Evolutionary conservation across 305 asterid genomes (phyloP).

Genomic region (Fraxinus floribunda): DNA sequence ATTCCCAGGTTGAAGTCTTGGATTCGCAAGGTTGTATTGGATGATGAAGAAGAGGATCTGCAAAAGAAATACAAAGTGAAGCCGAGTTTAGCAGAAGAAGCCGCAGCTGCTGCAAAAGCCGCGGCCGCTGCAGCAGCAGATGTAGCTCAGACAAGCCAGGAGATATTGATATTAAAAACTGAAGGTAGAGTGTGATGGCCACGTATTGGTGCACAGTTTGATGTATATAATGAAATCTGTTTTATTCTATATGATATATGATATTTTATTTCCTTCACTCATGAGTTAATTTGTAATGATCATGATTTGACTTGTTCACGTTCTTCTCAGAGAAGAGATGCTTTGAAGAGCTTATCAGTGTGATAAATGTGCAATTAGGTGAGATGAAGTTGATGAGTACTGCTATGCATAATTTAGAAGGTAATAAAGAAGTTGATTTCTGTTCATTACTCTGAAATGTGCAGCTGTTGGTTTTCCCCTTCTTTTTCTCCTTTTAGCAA

Average conservation of each 20-base stretch:
- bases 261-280: background rate
- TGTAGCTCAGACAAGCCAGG: conserved; percentile 90
- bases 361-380: conserved; percentile 67
- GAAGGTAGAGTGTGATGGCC: conserved; percentile 56
- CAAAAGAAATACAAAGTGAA: conserved; percentile 35
- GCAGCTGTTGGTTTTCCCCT: background rate
- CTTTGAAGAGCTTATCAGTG: conserved; percentile 75
- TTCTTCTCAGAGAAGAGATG: conserved; percentile 70
- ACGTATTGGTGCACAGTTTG: background rate
- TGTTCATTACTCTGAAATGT: conserved; percentile 6
- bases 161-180: conserved; percentile 60
- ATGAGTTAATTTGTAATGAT: background rate
- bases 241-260: background rate
- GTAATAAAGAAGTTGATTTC: conserved; percentile 32
- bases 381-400: conserved; percentile 87
- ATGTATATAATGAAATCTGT: conserved; percentile 2
- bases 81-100: conserved; percentile 78
- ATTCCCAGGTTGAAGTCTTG: conserved; percentile 86
- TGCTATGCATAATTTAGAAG: conserved; percentile 74
- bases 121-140: conserved; percentile 95
- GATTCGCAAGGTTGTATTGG: conserved; percentile 74
- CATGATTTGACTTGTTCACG: conserved; percentile 12
- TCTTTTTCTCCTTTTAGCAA: background rate
- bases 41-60: conserved; percentile 57
- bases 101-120: conserved; percentile 84